A percentile compares a stretch with the other conserved stretches of the same genome.
Conservation (phyloP, 352 stramenopile genomes). For the Pythium rhizo-oryzae region DNA sequence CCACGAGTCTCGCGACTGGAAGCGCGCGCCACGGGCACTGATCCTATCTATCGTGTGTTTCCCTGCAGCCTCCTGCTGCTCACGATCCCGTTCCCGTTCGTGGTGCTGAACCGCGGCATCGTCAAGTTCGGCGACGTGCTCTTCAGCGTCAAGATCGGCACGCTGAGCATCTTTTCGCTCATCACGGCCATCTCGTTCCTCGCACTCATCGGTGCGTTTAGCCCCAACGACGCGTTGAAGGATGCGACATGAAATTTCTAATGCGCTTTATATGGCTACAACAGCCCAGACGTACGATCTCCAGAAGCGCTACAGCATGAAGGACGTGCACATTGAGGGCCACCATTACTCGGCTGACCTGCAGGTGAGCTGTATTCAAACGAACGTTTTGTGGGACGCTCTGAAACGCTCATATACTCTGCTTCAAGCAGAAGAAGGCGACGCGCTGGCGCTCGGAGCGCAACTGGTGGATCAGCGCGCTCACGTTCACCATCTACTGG, state of each 20-base stretch:
- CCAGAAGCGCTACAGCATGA: slow-evolving; percentile 72
- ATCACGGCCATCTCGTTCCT: slow-evolving; percentile 80
- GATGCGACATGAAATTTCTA: too few relatives aligned
- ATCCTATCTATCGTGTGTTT: neutral
- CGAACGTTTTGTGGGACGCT: neutral
- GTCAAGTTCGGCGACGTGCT: slow-evolving; percentile 75
- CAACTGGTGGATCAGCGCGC: slow-evolving; percentile 87
- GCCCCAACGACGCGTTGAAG: too few relatives aligned
- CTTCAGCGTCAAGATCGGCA: slow-evolving; percentile 77
- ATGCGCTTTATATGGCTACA: neutral
- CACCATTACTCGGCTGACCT: slow-evolving; percentile 80
- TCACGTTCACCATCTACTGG: slow-evolving; percentile 88
- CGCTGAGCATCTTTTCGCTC: slow-evolving; percentile 71
- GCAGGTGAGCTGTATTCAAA: slow-evolving; percentile 40
- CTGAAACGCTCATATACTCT: neutral
- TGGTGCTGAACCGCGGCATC: slow-evolving; percentile 63
- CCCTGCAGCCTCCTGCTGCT: slow-evolving; percentile 61
- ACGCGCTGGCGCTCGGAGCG: slow-evolving; percentile 74
- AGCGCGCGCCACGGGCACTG: too few relatives aligned
- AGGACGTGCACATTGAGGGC: slow-evolving; percentile 26
- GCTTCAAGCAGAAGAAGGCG: slow-evolving; percentile 57
- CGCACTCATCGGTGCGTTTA: slow-evolving; percentile 39
- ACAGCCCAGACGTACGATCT: slow-evolving; percentile 75
- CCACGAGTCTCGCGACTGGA: neutral
- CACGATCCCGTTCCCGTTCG: slow-evolving; percentile 73